Conservation (phyloP, 2,329 filamentous ascomycete species). For the Triangularia setosa region DNA sequence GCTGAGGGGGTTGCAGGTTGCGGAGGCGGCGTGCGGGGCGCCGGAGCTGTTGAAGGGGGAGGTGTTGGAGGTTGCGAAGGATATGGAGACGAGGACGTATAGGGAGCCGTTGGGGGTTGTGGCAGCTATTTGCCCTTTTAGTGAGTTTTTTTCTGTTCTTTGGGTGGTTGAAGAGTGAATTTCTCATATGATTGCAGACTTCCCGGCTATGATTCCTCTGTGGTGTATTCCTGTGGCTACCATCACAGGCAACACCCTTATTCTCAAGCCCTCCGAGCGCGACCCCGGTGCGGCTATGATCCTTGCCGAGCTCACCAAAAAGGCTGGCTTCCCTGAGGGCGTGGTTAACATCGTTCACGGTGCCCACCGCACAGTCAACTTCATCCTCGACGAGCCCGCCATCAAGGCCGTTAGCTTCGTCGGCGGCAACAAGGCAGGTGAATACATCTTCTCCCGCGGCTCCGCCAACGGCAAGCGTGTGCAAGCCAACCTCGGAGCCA, state of each 20-base stretch:
- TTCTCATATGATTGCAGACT: slow-evolving; percentile 52
- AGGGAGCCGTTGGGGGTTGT: slow-evolving; percentile 77
- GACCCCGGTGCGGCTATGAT: slow-evolving; percentile 85
- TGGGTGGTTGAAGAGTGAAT: neutral
- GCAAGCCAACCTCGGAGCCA: slow-evolving; percentile 82
- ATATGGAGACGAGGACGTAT: slow-evolving; percentile 85
- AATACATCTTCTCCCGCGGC: slow-evolving; percentile 77
- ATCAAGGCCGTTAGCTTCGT: slow-evolving; percentile 89
- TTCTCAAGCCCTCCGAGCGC: slow-evolving; percentile 83
- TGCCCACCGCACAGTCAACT: slow-evolving; percentile 75
- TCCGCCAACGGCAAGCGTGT: slow-evolving; percentile 85
- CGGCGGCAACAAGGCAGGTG: slow-evolving; percentile 80
- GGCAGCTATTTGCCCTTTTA: slow-evolving; percentile 83
- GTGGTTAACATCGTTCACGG: slow-evolving; percentile 83
- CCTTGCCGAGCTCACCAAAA: slow-evolving; percentile 71
- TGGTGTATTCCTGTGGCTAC: slow-evolving; percentile 86
- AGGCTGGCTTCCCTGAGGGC: slow-evolving; percentile 77
- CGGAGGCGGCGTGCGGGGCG: slow-evolving; percentile 76
- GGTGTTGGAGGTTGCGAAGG: slow-evolving; percentile 79
- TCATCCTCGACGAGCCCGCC: slow-evolving; percentile 77
- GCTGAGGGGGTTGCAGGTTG: slow-evolving; percentile 76
- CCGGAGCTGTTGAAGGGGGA: slow-evolving; percentile 80
- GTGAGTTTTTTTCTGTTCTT: slow-evolving; percentile 43
- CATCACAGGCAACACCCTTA: slow-evolving; percentile 76
- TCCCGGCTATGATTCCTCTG: slow-evolving; percentile 89